Evolutionary conservation across 495 filamentous ascomycete genomes (phyloP).

Genomic region (Trypethelium eluteriae): DNA sequence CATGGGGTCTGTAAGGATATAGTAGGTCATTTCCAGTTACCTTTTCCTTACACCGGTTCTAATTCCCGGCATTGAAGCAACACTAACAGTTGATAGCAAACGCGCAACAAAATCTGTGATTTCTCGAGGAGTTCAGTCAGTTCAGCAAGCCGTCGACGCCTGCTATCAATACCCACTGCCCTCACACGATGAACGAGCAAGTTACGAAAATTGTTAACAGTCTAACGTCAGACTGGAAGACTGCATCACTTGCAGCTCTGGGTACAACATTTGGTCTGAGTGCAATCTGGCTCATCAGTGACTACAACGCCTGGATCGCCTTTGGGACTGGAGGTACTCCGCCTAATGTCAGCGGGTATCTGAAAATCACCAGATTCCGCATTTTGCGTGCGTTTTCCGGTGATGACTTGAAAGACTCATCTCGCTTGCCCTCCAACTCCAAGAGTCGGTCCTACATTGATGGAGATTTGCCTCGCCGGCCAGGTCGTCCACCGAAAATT

Average conservation of each 20-base stretch:
- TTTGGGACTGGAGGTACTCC: slow-evolving; percentile 57
- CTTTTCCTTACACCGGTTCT: no score
- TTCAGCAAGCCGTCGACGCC: no score
- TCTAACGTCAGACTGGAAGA: no score
- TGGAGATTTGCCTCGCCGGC: slow-evolving; percentile 48
- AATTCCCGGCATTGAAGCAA: no score
- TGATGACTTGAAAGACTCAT: slow-evolving; percentile 3
- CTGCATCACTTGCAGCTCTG: neutral
- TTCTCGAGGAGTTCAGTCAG: no score
- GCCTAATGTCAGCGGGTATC: slow-evolving; percentile 62
- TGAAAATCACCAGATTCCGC: slow-evolving; percentile 49
- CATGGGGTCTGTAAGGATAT: no score
- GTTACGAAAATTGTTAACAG: no score
- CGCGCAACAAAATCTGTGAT: no score
- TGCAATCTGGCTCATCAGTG: neutral
- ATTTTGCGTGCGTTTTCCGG: neutral
- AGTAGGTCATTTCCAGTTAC: no score
- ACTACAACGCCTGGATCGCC: neutral
- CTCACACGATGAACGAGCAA: no score
- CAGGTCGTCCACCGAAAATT: slow-evolving; percentile 51
- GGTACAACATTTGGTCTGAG: neutral
- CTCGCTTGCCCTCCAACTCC: neutral
- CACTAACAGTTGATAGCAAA: no score
- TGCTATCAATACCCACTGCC: no score
- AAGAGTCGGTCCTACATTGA: slow-evolving; percentile 40